Evolutionary conservation across 176 grass and related monocot genomes (phyloP), one percentile per base, ranked within the genome.

Genomic region (Zoysia japonica): DNA sequence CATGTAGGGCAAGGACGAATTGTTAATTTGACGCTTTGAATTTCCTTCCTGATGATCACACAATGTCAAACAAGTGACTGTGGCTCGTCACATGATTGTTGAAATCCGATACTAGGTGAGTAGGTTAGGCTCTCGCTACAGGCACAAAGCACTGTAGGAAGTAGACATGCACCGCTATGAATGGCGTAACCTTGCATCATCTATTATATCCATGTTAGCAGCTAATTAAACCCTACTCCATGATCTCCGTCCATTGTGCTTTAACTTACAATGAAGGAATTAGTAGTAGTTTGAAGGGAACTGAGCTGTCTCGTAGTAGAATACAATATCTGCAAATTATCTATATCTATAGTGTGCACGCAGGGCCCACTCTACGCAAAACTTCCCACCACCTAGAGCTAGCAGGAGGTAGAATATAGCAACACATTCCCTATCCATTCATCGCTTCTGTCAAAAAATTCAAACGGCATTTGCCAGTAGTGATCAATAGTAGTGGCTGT

Each of bases 1-100:
- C 43, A 39, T 37, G 42, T 11, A 71, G 14, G 81, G 77, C 42
- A 60, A 50, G 82, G 56, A 6, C 28, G 28, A 28, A 28, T 28
- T 28, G 28, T 63, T 11, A 66, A 41, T 80, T 20, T 68, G 70
- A 16, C 13, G 56, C 49, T 78, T 67, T 52, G 66, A 77, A 85
- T 45, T 76, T 37, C 12, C 57, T 39, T 77, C 57, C 43, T 28
- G 71, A 77, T 81, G 68, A 74, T 48, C 7, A 47, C 78, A 62
- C 5, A 44, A 72, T 73, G 87, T 89, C 82, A 82, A 89, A 81
- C 82, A 85, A 82, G 54, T 16, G 66, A 49, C 77, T 72, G 47
- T 44, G 48, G 35, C 61, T 12, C 71, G 50, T 77, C 65, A 81
- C 87, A 89, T 78, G 73, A 67, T 72, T 73, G 19, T 61, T 81